These are phyloP conservation scores for Leucogyrophana mollusca DNA, from an alignment of 768 basidiomycete genomes.

Conservation along the genomic window DNA sequence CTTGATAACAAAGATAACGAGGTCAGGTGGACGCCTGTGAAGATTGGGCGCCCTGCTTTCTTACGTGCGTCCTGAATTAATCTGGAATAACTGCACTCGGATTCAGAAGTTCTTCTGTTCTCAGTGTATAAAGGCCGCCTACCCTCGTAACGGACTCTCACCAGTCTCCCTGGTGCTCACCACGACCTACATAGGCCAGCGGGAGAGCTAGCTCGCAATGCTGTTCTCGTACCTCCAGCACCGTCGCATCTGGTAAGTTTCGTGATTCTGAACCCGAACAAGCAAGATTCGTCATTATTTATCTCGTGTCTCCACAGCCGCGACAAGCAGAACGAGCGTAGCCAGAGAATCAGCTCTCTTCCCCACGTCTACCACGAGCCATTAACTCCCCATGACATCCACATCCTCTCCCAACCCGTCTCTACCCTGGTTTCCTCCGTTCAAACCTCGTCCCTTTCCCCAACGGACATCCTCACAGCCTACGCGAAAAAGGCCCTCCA, in stretches of 20 bases:
- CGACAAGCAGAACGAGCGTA: slow-evolving; percentile 34
- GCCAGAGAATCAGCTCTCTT: slow-evolving; percentile 28
- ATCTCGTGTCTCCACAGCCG: slow-evolving; percentile 14
- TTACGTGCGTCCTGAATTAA: no score
- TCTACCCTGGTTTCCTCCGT: slow-evolving; percentile 30
- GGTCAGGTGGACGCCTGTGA: no score
- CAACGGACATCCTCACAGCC: slow-evolving; percentile 41
- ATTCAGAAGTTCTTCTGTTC: no score
- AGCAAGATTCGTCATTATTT: not conserved
- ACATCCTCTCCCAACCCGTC: slow-evolving; percentile 30
- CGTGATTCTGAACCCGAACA: no score
- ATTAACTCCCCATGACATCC: slow-evolving; percentile 28
- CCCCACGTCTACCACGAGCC: slow-evolving; percentile 29
- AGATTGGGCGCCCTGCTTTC: no score
- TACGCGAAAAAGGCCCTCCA: slow-evolving; percentile 56
- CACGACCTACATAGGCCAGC: no score
- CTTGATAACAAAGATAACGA: no score
- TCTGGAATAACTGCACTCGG: no score
- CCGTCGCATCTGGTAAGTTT: slow-evolving; percentile 33
- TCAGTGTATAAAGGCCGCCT: no score
- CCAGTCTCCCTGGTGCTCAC: no score
- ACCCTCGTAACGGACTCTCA: no score
- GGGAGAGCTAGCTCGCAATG: no score
- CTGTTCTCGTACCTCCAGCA: slow-evolving; percentile 38
- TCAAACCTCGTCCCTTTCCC: slow-evolving; percentile 27